Evolutionary conservation across 345 rosid genomes (phyloP).

Genomic region (Arabidopsis arenosa): DNA sequence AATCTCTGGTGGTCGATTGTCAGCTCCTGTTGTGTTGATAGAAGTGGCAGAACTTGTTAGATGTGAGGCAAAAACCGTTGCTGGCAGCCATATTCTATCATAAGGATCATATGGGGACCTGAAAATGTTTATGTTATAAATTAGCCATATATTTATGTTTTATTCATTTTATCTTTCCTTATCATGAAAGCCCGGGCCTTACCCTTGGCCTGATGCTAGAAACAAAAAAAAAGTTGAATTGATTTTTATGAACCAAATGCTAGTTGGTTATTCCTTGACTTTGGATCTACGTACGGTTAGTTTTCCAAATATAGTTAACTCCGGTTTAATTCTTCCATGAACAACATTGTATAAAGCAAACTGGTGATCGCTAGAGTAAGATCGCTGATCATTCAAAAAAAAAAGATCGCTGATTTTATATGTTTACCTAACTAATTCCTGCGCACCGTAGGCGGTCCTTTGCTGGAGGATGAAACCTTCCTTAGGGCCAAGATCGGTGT

Average conservation of each 20-base stretch:
- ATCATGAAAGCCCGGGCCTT: background rate
- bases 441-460: conserved; percentile 27
- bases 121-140: background rate
- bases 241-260: too few relatives aligned
- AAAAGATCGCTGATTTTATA: background rate
- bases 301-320: background rate
- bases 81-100: conserved; percentile 30
- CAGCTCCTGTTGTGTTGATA: conserved; percentile 28
- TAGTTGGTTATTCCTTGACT: too few relatives aligned
- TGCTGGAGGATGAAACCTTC: conserved; percentile 32
- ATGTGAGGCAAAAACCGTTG: background rate
- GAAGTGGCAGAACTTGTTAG: conserved; percentile 25
- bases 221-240: too few relatives aligned
- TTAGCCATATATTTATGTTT: background rate
- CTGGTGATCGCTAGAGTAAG: background rate
- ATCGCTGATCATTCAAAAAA: background rate
- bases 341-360: background rate
- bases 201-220: too few relatives aligned
- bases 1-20: conserved; percentile 39
- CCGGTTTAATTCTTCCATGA: too few relatives aligned
- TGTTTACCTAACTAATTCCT: conserved; percentile 34
- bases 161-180: background rate
- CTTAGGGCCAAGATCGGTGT: conserved; percentile 35
- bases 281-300: too few relatives aligned
- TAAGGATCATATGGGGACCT: conserved; percentile 36